phyloP scores from a whole-genome alignment of 1,139 yeast genomes.

The Geotrichum macrosporum region DNA sequence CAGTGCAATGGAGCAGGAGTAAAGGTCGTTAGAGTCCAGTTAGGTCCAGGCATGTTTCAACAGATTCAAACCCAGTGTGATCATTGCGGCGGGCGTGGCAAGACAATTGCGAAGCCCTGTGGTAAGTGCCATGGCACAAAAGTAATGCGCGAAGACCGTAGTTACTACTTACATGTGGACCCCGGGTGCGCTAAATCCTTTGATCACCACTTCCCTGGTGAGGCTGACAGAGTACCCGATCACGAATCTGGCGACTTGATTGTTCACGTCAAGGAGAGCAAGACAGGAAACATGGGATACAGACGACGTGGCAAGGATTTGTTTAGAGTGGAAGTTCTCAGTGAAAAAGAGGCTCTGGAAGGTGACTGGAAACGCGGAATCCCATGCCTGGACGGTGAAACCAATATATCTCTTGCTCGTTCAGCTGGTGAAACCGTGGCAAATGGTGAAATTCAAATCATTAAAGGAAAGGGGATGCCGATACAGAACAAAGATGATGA shows the following conservation, averaged over 20 bases:
- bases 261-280: slow-evolving; percentile 47
- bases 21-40: slow-evolving; percentile 60
- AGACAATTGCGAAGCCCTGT: slow-evolving; percentile 60
- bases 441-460: slow-evolving; percentile 65
- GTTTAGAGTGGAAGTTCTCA: slow-evolving; percentile 75
- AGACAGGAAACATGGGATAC: slow-evolving; percentile 60
- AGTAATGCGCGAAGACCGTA: slow-evolving; percentile 52
- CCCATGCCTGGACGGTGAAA: slow-evolving; percentile 59
- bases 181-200: slow-evolving; percentile 68
- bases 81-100: slow-evolving; percentile 74
- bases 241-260: slow-evolving; percentile 74
- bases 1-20: slow-evolving; percentile 76
- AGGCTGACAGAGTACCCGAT: slow-evolving; percentile 82
- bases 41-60: slow-evolving; percentile 90
- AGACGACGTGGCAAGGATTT: slow-evolving; percentile 70
- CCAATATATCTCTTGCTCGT: slow-evolving; percentile 49
- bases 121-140: slow-evolving; percentile 65
- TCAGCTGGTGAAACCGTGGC: slow-evolving; percentile 48
- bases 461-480: slow-evolving; percentile 87
- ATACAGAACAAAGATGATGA: slow-evolving; percentile 43
- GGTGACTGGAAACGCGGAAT: slow-evolving; percentile 80
- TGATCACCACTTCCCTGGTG: slow-evolving; percentile 60
- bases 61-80: slow-evolving; percentile 77
- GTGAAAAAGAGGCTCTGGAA: slow-evolving; percentile 61
- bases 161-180: slow-evolving; percentile 56